A percentile compares a stretch with the other conserved stretches of the same genome.
These are phyloP conservation scores for Neospora caninum DNA, from an alignment of 169 alveolate genomes.

Conservation along the genomic window DNA sequence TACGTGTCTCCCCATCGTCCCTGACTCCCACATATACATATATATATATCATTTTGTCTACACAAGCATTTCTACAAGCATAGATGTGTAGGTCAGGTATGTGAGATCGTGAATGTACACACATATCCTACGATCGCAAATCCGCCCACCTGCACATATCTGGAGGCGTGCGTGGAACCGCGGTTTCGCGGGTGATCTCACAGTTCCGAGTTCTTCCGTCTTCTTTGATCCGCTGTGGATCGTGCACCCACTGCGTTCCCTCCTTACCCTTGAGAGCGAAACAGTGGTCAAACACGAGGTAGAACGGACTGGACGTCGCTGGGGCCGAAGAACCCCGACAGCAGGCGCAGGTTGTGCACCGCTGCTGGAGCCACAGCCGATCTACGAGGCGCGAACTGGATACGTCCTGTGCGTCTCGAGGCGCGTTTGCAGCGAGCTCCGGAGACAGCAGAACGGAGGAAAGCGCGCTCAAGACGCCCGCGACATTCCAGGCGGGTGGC, in stretches of 20 bases:
- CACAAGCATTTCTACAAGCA: not conserved
- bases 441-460: not conserved
- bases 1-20: too few relatives aligned
- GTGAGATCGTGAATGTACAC: too few relatives aligned
- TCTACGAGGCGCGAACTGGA: not conserved
- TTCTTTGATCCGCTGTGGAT: too few relatives aligned
- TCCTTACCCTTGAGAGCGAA: slow-evolving; percentile 46
- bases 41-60: not conserved
- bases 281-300: slow-evolving; percentile 46
- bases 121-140: too few relatives aligned
- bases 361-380: not conserved
- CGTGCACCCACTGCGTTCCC: too few relatives aligned
- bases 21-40: too few relatives aligned
- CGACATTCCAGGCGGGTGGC: not conserved
- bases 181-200: too few relatives aligned
- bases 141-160: too few relatives aligned
- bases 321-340: not conserved
- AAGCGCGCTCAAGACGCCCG: not conserved
- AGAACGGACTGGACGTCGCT: not conserved
- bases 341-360: not conserved
- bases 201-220: too few relatives aligned
- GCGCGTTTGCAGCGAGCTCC: not conserved
- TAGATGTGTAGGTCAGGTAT: not conserved
- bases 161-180: too few relatives aligned
- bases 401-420: not conserved